Base-by-base conservation (phyloP, 495 filamentous ascomycete genomes). In the Trichoderma orchidacearum region DNA sequence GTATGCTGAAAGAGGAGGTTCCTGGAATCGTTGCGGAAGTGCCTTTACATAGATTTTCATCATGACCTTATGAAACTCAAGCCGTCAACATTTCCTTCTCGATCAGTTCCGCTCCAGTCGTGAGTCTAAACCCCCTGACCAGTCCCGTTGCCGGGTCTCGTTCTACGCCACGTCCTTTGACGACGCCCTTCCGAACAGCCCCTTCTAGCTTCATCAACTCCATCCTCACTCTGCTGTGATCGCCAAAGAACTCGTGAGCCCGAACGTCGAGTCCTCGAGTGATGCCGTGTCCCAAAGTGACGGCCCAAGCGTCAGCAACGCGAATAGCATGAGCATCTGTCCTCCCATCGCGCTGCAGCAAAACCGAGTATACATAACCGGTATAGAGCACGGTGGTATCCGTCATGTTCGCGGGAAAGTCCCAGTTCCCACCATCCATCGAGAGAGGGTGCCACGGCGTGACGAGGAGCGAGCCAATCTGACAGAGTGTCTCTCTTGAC, bases 361-460 rank as follows among this genome's bases (percentile, higher is more conserved):
- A 56, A 7, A 76, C 64, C 12, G 72, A 75, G 59, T 72, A 75
- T 11, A 76, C 63, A 4, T 55, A 36, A 11, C 73, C 73, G 2
- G 66, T 72, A 32, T 75, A 70, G 17, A 60, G 41, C 29, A 72
- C 64, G 51, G 31, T 41, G 3, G 31, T 23, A 9, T 56, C 30
- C 27, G 63, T 38, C n/a, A 67, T 31, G 13, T 69, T 41, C 21
- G 32, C 61, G 0, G 74, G 74, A 51, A 74, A 75, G 9, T 51
- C 41, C 72, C 72, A 77, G 15, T 25, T 12, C 1, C 32, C 50
- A 7, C 55, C 55, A 15, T 34, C 50, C 36, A 50, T 17, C 18
- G 17, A 54, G 30, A 76, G 62, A 2, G 74, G 74, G 59, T 77
- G 74, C 67, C 67, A 75, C 50, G 69, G 69, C 51, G 74, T 13